A percentile compares a stretch with the other conserved stretches of the same genome.
phyloP scores from a whole-genome alignment of 2,329 filamentous ascomycete species.

The Fonsecaea erecta region DNA sequence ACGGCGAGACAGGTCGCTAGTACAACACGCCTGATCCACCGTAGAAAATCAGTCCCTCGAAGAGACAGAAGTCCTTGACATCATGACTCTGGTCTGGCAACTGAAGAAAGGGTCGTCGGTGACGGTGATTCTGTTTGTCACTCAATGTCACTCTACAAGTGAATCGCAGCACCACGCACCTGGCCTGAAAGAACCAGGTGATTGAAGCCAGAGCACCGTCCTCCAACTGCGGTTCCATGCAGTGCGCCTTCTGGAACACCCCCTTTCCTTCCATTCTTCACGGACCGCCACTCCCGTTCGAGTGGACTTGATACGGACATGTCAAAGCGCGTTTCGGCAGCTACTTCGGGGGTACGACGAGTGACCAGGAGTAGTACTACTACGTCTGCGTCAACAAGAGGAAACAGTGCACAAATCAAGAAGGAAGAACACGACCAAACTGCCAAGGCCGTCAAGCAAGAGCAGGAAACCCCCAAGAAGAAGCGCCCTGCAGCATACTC shows the following conservation, averaged over 20 bases:
- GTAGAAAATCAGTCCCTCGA: not conserved
- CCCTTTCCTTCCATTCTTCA: not conserved
- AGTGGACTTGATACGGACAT: not conserved
- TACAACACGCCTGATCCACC: not conserved
- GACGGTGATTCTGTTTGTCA: not conserved
- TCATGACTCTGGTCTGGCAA: not conserved
- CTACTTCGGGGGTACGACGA: conserved; percentile 19
- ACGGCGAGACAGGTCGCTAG: no score
- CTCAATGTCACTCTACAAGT: not conserved
- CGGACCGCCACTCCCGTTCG: not conserved
- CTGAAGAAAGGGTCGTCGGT: not conserved
- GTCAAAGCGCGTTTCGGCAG: conserved; percentile 17
- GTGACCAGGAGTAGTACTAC: conserved; percentile 23
- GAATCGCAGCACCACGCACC: no score
- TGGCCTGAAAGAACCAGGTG: not conserved
- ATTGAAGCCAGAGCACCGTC: not conserved
- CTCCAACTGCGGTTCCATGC: not conserved
- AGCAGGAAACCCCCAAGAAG: conserved; percentile 19
- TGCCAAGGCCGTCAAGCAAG: conserved; percentile 20
- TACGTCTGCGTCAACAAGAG: not conserved
- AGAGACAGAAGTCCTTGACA: not conserved
- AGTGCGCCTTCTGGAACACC: not conserved
- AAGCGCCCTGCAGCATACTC: conserved; percentile 18
- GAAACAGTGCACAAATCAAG: not conserved
- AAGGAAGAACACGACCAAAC: conserved; percentile 15